Evolutionary conservation across 2,329 filamentous ascomycete genomes (phyloP).

Genomic region (Acrodontium crateriforme): DNA sequence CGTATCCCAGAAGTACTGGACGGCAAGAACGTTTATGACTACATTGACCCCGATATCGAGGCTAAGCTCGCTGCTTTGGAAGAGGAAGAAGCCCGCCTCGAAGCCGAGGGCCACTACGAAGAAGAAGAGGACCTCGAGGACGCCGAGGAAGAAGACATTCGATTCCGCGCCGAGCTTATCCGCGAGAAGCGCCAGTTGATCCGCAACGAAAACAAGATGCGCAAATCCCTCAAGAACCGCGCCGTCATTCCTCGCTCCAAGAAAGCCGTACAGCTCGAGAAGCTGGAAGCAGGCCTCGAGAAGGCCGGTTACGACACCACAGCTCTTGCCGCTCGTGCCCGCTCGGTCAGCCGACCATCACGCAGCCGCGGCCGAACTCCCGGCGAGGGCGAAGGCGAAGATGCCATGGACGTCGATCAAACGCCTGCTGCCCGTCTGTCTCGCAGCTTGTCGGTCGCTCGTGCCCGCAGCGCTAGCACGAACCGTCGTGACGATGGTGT

Average conservation of each 20-base stretch:
- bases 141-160: conserved; percentile 72
- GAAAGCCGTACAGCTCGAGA: conserved; percentile 66
- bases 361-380: conserved; percentile 52
- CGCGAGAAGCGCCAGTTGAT: conserved; percentile 88
- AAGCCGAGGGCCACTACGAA: conserved; percentile 70
- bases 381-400: conserved; percentile 48
- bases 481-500: conserved; percentile 71
- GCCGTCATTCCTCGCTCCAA: conserved; percentile 78
- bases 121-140: conserved; percentile 58
- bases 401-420: conserved; percentile 58
- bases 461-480: conserved; percentile 47
- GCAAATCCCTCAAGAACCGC: conserved; percentile 93
- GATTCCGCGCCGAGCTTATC: conserved; percentile 88
- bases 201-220: conserved; percentile 86
- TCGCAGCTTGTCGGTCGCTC: conserved; percentile 51
- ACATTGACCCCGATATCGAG: conserved; percentile 92
- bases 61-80: conserved; percentile 81
- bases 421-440: conserved; percentile 24
- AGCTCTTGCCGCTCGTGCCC: conserved; percentile 57
- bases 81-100: conserved; percentile 85
- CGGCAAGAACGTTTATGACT: conserved; percentile 96
- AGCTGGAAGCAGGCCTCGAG: conserved; percentile 77
- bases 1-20: conserved; percentile 88
- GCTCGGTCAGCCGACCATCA: conserved; percentile 44
- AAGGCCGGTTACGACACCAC: conserved; percentile 74